Conservation (phyloP, 2,329 filamentous ascomycete species). For the Nannizzia gypsea region DNA sequence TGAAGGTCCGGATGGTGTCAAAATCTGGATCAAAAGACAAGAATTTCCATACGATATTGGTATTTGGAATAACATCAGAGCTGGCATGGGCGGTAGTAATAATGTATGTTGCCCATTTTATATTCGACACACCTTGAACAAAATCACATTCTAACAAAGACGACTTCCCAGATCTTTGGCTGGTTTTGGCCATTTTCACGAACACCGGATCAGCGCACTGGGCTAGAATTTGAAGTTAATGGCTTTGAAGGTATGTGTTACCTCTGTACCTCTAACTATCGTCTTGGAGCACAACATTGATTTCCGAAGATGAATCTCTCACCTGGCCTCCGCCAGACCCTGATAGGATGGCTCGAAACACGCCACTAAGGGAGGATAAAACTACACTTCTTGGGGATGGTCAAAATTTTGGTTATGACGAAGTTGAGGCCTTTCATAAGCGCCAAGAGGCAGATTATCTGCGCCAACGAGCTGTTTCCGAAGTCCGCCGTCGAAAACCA, state of each 20-base stretch:
- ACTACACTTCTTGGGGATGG: conserved; percentile 1
- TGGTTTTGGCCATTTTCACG: conserved; percentile 52
- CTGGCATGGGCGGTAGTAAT: conserved; percentile 47
- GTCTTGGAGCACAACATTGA: not conserved
- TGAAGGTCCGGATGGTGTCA: conserved; percentile 44
- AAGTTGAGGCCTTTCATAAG: conserved; percentile 42
- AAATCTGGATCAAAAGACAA: conserved; percentile 44
- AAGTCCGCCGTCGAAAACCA: conserved; percentile 29
- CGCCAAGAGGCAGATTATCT: conserved; percentile 43
- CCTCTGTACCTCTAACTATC: not conserved
- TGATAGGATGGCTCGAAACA: conserved; percentile 35
- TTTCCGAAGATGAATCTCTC: conserved; percentile 21
- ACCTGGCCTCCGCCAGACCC: conserved; percentile 41
- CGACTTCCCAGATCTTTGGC: conserved; percentile 31
- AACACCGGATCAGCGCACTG: conserved; percentile 38
- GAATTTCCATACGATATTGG: conserved; percentile 57
- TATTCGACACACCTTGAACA: not conserved
- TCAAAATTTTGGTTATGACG: conserved; percentile 24
- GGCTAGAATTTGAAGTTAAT: conserved; percentile 45
- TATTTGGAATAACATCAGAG: conserved; percentile 47
- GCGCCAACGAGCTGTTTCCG: conserved; percentile 28
- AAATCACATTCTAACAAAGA: conserved; percentile 7
- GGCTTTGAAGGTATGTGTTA: conserved; percentile 43
- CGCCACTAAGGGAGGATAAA: conserved; percentile 13
- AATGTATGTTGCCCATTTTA: conserved; percentile 25